These are phyloP conservation scores for Pholiota adiposa DNA, from an alignment of 1,284 basidiomycete genomes.

Conservation along the genomic window DNA sequence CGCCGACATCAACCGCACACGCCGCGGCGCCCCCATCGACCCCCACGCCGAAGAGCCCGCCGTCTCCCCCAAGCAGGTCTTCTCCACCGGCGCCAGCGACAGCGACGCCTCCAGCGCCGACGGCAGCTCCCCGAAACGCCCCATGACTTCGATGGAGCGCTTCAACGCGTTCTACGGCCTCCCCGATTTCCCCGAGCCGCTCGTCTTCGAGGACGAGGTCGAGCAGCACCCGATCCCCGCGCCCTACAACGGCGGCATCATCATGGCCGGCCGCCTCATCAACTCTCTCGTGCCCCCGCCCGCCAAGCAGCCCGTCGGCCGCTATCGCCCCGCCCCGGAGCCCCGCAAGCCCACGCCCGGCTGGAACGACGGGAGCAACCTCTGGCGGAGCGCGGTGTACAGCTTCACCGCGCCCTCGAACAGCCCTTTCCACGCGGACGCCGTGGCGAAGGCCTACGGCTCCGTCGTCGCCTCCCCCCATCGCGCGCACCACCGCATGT, in stretches of 20 bases:
- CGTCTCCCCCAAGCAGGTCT: slow-evolving; percentile 19
- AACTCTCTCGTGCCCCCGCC: slow-evolving; percentile 50
- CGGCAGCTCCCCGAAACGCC: slow-evolving; percentile 41
- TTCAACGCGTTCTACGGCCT: slow-evolving; percentile 60
- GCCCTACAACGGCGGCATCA: slow-evolving; percentile 60
- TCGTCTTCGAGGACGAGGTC: slow-evolving; percentile 36
- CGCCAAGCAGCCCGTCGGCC: slow-evolving; percentile 34
- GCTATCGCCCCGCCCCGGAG: slow-evolving; percentile 37
- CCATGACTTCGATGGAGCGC: slow-evolving; percentile 40
- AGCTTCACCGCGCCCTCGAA: slow-evolving; percentile 32
- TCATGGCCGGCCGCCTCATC: slow-evolving; percentile 69
- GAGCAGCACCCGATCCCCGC: slow-evolving; percentile 17
- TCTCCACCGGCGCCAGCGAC: slow-evolving; percentile 30
- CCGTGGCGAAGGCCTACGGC: slow-evolving; percentile 38
- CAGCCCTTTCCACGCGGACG: slow-evolving; percentile 26
- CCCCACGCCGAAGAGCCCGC: slow-evolving; percentile 35
- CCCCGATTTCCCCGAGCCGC: slow-evolving; percentile 55
- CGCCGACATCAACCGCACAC: slow-evolving; percentile 51
- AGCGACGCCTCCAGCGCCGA: slow-evolving; percentile 43
- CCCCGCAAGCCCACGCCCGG: slow-evolving; percentile 53
- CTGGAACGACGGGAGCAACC: slow-evolving; percentile 68
- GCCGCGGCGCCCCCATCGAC: slow-evolving; percentile 44
- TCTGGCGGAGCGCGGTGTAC: slow-evolving; percentile 68
- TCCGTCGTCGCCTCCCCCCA: slow-evolving; percentile 55
- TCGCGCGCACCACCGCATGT: slow-evolving; percentile 34